A percentile compares a stretch with the other conserved stretches of the same genome.
Evolutionary conservation across 1,139 yeast species (phyloP).

Genomic region (Blastobotrys indianensis): DNA sequence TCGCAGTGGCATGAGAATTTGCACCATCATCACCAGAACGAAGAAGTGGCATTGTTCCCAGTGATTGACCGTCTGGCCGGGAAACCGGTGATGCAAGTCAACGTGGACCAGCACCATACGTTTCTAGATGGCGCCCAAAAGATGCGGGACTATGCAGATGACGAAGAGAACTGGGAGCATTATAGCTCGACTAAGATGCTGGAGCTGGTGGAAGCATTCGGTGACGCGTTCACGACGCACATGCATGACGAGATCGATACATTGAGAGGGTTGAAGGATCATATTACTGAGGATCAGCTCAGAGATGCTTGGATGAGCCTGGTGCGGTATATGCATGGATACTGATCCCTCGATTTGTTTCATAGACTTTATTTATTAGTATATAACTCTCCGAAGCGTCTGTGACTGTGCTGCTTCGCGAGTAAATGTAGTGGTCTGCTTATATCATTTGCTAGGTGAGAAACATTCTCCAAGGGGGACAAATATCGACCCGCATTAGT

Average conservation of each 20-base stretch:
- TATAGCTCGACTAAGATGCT: background rate
- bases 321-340: slow-evolving; percentile 3
- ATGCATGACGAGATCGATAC: slow-evolving; percentile 7
- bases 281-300: slow-evolving; percentile 2
- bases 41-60: slow-evolving; percentile 7
- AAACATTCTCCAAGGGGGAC: too few relatives aligned
- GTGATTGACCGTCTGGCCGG: slow-evolving; percentile 2
- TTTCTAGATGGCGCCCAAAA: slow-evolving; percentile 2
- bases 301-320: background rate
- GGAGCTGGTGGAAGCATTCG: slow-evolving; percentile 5
- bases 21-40: slow-evolving; percentile 6
- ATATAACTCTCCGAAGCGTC: too few relatives aligned
- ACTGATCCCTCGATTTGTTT: background rate
- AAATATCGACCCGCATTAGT: too few relatives aligned
- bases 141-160: background rate
- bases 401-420: too few relatives aligned
- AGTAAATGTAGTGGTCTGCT: too few relatives aligned
- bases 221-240: slow-evolving; percentile 5
- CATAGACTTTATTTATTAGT: too few relatives aligned
- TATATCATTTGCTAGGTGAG: too few relatives aligned
- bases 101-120: slow-evolving; percentile 3
- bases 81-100: slow-evolving; percentile 5
- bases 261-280: slow-evolving; percentile 1
- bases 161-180: background rate
- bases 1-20: slow-evolving; percentile 4